Conservation (phyloP, 306 rosid genomes). For the Lathyrus aphaca region DNA sequence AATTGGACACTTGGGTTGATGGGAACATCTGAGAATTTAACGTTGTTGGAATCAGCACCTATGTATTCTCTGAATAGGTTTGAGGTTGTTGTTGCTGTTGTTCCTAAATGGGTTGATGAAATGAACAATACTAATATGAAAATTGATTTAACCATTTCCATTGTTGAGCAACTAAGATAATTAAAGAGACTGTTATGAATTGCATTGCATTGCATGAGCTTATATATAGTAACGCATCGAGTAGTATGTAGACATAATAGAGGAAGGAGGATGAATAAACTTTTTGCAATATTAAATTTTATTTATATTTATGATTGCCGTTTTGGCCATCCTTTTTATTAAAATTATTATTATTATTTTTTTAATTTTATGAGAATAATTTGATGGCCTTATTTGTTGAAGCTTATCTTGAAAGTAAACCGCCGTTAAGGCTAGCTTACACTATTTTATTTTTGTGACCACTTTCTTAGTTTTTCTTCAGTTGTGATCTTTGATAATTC, state of each 20-base stretch:
- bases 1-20: constrained; percentile 60
- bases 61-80: constrained; percentile 73
- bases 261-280: background rate
- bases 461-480: background rate
- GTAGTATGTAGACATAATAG: background rate
- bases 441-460: constrained; percentile 1
- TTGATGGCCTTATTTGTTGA: background rate
- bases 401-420: background rate
- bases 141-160: constrained; percentile 42
- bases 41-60: constrained; percentile 72
- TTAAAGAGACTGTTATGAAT: background rate
- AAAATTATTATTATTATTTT: too few relatives aligned
- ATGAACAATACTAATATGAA: constrained; percentile 33
- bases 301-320: background rate
- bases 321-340: background rate
- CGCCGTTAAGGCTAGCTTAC: background rate
- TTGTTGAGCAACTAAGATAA: constrained; percentile 1
- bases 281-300: background rate
- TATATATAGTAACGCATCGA: background rate
- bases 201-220: background rate
- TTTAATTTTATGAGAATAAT: too few relatives aligned
- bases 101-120: constrained; percentile 19
- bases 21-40: constrained; percentile 69
- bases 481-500: background rate
- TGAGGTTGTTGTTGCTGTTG: constrained; percentile 46